phyloP scores from a whole-genome alignment of 139 green algal genomes.

The Astrephomene gubernaculifera region DNA sequence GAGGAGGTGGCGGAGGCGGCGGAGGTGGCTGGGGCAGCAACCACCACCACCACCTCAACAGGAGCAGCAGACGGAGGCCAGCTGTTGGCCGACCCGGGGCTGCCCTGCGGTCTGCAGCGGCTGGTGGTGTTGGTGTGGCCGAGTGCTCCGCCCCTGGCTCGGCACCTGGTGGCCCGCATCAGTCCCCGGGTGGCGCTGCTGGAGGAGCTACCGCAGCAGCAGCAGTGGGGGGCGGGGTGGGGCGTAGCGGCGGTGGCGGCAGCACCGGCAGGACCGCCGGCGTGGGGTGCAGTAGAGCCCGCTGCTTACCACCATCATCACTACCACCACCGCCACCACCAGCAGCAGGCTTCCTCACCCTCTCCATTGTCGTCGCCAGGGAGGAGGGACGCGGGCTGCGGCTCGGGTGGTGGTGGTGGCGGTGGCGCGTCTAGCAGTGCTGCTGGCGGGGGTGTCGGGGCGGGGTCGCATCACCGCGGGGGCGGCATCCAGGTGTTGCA shows the following conservation, averaged over 20 bases:
- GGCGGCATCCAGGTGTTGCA: neutral
- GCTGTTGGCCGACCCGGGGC: neutral
- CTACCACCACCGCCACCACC: neutral
- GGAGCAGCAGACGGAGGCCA: neutral
- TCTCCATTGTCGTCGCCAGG: too few relatives aligned
- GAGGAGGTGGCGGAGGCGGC: neutral
- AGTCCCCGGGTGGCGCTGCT: neutral
- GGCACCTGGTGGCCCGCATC: neutral
- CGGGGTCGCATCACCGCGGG: neutral
- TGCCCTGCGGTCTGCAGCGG: slow-evolving; percentile 21
- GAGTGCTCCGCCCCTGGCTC: neutral
- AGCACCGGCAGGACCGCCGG: neutral
- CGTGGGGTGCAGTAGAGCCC: neutral
- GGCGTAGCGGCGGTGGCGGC: neutral
- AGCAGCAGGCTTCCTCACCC: too few relatives aligned
- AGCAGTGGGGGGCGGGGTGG: neutral
- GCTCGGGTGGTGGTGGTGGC: neutral
- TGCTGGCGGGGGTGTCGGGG: neutral
- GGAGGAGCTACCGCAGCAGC: neutral
- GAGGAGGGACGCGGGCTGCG: too few relatives aligned
- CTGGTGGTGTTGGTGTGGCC: slow-evolving; percentile 37
- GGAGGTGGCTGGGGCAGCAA: neutral
- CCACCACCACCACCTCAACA: too few relatives aligned
- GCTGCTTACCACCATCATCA: neutral
- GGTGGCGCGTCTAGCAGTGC: neutral